Conservation (phyloP, 31 red algal species). For the Asparagopsis taxiformis region DNA sequence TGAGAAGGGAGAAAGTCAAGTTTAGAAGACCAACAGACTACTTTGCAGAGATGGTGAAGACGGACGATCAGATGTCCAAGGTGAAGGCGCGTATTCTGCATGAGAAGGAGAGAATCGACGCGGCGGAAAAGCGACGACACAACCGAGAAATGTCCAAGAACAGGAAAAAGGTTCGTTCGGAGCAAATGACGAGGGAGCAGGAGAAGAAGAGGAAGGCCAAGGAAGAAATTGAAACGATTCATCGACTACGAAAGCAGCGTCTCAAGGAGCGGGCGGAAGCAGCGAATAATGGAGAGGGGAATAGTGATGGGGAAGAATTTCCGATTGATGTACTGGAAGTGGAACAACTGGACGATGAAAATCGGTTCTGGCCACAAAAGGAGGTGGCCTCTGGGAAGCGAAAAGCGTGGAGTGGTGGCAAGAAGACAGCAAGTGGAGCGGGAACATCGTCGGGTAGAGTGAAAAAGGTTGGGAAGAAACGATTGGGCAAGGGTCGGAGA, state of each 20-base stretch:
- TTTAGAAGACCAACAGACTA: constrained; percentile 90
- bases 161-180: constrained; percentile 58
- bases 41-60: constrained; percentile 98
- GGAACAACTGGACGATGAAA: constrained; percentile 72
- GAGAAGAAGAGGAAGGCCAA: constrained; percentile 73
- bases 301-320: constrained; percentile 74
- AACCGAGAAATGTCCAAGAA: constrained; percentile 75
- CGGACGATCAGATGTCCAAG: constrained; percentile 87
- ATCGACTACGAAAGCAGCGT: constrained; percentile 66
- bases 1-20: constrained; percentile 51
- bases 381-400: constrained; percentile 53
- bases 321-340: constrained; percentile 79
- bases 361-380: constrained; percentile 39
- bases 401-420: constrained; percentile 40
- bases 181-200: constrained; percentile 80
- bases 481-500: constrained; percentile 65
- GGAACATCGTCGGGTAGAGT: background rate
- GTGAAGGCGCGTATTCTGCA: constrained; percentile 70
- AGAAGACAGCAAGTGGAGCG: background rate
- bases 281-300: constrained; percentile 5
- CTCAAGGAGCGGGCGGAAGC: constrained; percentile 41
- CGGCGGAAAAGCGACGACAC: constrained; percentile 68
- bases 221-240: constrained; percentile 60
- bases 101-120: constrained; percentile 76
- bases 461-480: constrained; percentile 38